Evolutionary conservation across 2,329 filamentous ascomycete genomes (phyloP).

Genomic region (Xylaria multiplex): DNA sequence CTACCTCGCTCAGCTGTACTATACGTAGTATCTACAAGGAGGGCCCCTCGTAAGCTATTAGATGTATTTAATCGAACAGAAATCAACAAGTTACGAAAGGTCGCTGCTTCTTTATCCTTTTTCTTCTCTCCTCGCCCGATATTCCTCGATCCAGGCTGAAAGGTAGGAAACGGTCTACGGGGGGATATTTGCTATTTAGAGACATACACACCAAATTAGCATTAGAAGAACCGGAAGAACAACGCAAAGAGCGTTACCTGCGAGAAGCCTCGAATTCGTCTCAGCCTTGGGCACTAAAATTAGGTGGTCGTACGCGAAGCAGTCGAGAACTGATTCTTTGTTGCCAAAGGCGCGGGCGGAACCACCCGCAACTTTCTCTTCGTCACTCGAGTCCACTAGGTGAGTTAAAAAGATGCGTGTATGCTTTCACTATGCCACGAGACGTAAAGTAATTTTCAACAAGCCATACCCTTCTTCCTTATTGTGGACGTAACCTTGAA

Average conservation of each 20-base stretch:
- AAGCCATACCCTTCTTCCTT: not conserved
- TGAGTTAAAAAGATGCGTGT: not conserved
- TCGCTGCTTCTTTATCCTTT: no score
- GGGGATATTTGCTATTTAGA: not conserved
- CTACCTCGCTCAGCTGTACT: no score
- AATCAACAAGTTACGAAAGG: not conserved
- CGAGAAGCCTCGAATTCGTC: not conserved
- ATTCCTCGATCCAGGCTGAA: not conserved
- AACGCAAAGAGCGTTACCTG: not conserved
- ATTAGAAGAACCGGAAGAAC: not conserved
- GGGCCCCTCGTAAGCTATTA: no score
- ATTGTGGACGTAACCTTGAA: no score
- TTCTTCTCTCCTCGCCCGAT: not conserved
- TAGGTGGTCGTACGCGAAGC: not conserved
- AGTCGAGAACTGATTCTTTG: not conserved
- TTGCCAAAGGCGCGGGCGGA: slow-evolving; percentile 8
- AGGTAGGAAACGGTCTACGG: not conserved
- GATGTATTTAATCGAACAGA: not conserved
- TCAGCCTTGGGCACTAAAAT: not conserved
- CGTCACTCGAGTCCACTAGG: slow-evolving; percentile 12
- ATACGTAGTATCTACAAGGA: not conserved
- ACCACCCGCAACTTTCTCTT: slow-evolving; percentile 28
- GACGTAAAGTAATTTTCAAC: not conserved
- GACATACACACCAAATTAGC: not conserved
- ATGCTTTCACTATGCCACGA: not conserved